Evolutionary conservation across 129 eudicot species (phyloP).

Genomic region (Escallonia rubra): DNA sequence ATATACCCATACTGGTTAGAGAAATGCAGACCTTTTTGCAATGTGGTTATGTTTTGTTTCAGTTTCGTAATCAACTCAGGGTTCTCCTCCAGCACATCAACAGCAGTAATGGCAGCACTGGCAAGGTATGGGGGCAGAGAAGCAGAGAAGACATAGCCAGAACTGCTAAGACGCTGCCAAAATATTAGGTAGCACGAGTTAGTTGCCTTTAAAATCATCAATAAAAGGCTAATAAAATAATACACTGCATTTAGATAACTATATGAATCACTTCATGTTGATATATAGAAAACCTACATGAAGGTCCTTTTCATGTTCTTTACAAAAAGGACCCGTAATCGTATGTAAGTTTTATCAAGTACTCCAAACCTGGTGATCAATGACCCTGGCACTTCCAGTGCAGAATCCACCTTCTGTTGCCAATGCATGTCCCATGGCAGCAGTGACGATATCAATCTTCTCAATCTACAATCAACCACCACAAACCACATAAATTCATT

Average conservation of each 20-base stretch:
- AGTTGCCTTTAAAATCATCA: too few species aligned
- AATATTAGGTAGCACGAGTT: background rate
- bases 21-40: conserved; percentile 51
- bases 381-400: conserved; percentile 87
- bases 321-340: background rate
- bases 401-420: conserved; percentile 98
- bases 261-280: too few species aligned
- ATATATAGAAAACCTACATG: too few species aligned
- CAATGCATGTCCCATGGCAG: conserved; percentile 97
- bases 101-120: conserved; percentile 88
- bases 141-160: conserved; percentile 96
- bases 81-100: conserved; percentile 71
- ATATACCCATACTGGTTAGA: too few species aligned
- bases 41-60: conserved; percentile 47
- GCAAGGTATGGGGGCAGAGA: conserved; percentile 97
- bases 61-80: conserved; percentile 59
- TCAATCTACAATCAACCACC: conserved; percentile 49
- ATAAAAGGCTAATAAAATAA: too few species aligned
- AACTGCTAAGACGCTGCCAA: conserved; percentile 92
- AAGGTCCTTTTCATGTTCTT: too few species aligned
- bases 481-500: background rate
- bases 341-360: background rate
- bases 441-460: conserved; percentile 89
- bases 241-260: too few species aligned
- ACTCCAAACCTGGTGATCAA: conserved; percentile 85